phyloP scores from a whole-genome alignment of 2,329 filamentous ascomycete species.

The Rosellinia necatrix region DNA sequence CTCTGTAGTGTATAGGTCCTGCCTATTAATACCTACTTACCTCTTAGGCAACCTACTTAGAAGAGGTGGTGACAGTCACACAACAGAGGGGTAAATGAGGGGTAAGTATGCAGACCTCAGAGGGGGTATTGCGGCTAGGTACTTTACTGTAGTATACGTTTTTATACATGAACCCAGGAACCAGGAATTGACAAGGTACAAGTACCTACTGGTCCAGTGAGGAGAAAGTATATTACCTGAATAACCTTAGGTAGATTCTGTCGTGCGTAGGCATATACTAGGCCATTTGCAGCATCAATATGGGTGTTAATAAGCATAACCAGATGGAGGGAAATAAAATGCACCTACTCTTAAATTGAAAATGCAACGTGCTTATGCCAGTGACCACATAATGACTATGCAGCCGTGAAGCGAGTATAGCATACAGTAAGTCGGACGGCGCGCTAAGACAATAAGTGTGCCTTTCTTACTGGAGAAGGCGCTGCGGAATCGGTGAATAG shows the following conservation, averaged over 20 bases:
- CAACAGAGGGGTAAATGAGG: slow-evolving; percentile 25
- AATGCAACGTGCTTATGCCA: background rate
- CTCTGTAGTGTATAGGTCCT: too few relatives aligned
- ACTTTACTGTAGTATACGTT: background rate
- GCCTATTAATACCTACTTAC: background rate
- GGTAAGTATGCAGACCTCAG: slow-evolving; percentile 1
- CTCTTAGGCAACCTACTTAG: background rate
- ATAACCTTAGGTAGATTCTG: background rate
- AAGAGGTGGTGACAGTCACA: background rate
- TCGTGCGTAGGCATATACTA: background rate
- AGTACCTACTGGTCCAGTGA: background rate
- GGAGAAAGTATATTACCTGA: too few relatives aligned
- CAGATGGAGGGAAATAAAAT: too few relatives aligned
- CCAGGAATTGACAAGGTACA: slow-evolving; percentile 10
- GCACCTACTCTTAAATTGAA: too few relatives aligned
- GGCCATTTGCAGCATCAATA: too few relatives aligned
- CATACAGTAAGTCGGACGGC: slow-evolving; percentile 23
- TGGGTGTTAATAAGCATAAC: too few relatives aligned
- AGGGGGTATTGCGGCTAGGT: too few relatives aligned
- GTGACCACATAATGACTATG: background rate
- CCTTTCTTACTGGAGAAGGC: background rate
- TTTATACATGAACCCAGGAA: slow-evolving; percentile 10
- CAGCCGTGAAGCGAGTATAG: too few relatives aligned
- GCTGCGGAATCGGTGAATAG: slow-evolving; percentile 21
- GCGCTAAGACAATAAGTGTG: slow-evolving; percentile 4